phyloP scores from a whole-genome alignment of 1,284 basidiomycete species.

The Phellopilus nigrolimitatus region DNA sequence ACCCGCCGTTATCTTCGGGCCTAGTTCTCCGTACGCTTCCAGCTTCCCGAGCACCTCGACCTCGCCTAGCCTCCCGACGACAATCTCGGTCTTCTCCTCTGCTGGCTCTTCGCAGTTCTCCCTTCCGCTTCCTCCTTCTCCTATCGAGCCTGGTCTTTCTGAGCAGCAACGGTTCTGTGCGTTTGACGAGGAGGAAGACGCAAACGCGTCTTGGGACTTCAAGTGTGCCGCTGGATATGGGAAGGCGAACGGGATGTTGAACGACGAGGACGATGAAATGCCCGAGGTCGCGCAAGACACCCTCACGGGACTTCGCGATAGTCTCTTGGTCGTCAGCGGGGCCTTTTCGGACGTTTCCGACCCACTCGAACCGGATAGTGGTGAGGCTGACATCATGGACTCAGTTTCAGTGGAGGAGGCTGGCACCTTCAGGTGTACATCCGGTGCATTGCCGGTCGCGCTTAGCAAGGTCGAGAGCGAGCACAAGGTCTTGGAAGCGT shows the following conservation, averaged over 20 bases:
- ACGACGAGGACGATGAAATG: neutral
- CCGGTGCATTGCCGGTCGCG: neutral
- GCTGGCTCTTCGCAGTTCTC: neutral
- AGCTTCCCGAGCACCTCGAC: too few species aligned
- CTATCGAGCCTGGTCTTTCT: neutral
- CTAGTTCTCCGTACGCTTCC: too few species aligned
- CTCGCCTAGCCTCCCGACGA: neutral
- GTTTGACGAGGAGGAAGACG: neutral
- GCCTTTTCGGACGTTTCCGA: too few species aligned
- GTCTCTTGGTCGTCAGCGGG: neutral
- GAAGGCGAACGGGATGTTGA: neutral
- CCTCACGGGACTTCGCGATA: neutral
- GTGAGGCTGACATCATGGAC: too few species aligned
- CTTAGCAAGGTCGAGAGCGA: neutral
- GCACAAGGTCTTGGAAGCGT: neutral
- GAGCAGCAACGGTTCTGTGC: neutral
- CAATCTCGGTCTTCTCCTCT: neutral
- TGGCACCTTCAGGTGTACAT: too few species aligned
- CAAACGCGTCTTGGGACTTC: neutral
- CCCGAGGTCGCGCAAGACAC: neutral
- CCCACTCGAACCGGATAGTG: too few species aligned
- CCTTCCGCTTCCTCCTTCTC: neutral
- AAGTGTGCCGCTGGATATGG: neutral
- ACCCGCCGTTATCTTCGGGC: neutral
- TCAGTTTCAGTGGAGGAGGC: neutral